phyloP scores from a whole-genome alignment of 805 yeast genomes.

The Yarrowia deformans region DNA sequence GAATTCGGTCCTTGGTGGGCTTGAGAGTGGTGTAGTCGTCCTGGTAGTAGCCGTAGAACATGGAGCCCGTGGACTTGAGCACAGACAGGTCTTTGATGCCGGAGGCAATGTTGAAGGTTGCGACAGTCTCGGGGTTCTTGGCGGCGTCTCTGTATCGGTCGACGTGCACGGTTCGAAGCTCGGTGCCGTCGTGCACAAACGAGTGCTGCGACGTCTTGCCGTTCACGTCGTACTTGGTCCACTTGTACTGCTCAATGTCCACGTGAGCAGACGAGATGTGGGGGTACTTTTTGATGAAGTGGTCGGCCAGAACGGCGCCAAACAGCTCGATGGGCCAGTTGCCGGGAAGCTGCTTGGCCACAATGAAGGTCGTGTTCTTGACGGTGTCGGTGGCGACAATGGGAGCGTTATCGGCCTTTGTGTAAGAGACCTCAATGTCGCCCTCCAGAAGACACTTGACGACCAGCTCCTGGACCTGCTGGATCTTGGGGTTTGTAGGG shows the following conservation, averaged over 20 bases:
- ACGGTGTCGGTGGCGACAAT: slow-evolving; percentile 95
- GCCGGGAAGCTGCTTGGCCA: slow-evolving; percentile 75
- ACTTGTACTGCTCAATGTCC: slow-evolving; percentile 71
- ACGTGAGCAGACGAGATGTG: slow-evolving; percentile 79
- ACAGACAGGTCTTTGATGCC: slow-evolving; percentile 81
- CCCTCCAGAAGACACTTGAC: slow-evolving; percentile 80
- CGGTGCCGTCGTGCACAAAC: slow-evolving; percentile 84
- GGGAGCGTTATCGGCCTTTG: slow-evolving; percentile 85
- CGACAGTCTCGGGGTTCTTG: slow-evolving; percentile 44
- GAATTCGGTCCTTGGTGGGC: slow-evolving; percentile 83
- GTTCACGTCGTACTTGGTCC: slow-evolving; percentile 78
- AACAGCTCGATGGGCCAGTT: slow-evolving; percentile 92
- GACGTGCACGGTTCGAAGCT: slow-evolving; percentile 64
- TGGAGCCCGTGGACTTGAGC: slow-evolving; percentile 88
- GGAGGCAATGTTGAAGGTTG: slow-evolving; percentile 65
- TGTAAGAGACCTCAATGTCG: slow-evolving; percentile 78
- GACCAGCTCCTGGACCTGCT: slow-evolving; percentile 85
- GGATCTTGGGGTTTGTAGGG: slow-evolving; percentile 71
- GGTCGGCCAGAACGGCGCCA: slow-evolving; percentile 83
- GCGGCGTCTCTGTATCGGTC: slow-evolving; percentile 45
- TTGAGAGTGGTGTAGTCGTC: slow-evolving; percentile 89
- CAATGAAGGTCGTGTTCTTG: slow-evolving; percentile 83
- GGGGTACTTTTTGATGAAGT: slow-evolving; percentile 75
- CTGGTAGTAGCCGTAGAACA: slow-evolving; percentile 84
- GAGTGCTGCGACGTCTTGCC: slow-evolving; percentile 83